These are phyloP conservation scores for Larix kaempferi DNA, from an alignment of 75 land plant genomes.

Conservation along the genomic window DNA sequence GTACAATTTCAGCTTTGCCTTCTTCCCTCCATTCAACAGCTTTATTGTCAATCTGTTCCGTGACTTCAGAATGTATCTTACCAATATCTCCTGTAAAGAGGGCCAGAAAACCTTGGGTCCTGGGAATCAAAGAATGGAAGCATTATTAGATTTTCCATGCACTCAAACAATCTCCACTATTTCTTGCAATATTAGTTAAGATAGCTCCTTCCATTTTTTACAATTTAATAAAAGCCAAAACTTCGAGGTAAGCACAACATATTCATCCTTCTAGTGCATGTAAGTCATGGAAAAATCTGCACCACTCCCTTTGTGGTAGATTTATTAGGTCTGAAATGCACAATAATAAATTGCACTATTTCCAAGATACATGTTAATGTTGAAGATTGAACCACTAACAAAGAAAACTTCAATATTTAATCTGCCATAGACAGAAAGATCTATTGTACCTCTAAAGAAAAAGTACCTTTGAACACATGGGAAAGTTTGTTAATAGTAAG, in stretches of 20 bases:
- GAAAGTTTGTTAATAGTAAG: too few relatives aligned
- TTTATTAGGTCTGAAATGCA: too few relatives aligned
- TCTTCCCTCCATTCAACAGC: slow-evolving; percentile 98
- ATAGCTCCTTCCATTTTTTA: background rate
- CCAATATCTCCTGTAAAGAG: slow-evolving; percentile 97
- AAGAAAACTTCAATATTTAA: too few relatives aligned
- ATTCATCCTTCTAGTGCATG: too few relatives aligned
- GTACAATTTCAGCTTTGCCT: slow-evolving; percentile 94
- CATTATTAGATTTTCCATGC: background rate
- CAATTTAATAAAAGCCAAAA: background rate
- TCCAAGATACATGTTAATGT: too few relatives aligned
- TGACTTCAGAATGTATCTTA: slow-evolving; percentile 90
- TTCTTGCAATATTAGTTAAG: background rate
- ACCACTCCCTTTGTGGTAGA: too few relatives aligned
- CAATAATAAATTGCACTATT: too few relatives aligned
- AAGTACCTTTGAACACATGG: too few relatives aligned
- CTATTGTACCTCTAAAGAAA: too few relatives aligned
- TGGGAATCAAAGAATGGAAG: slow-evolving; percentile 19
- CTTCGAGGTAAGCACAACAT: background rate
- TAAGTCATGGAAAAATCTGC: too few relatives aligned
- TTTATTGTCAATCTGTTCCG: slow-evolving; percentile 92
- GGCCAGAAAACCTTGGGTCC: slow-evolving; percentile 95
- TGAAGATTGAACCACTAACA: too few relatives aligned
- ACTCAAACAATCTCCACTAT: background rate
- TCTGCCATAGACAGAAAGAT: too few relatives aligned